Evolutionary conservation across 257 asterid species (phyloP), one percentile per base, ranked within the genome.

Genomic region (Solanum etuberosum): DNA sequence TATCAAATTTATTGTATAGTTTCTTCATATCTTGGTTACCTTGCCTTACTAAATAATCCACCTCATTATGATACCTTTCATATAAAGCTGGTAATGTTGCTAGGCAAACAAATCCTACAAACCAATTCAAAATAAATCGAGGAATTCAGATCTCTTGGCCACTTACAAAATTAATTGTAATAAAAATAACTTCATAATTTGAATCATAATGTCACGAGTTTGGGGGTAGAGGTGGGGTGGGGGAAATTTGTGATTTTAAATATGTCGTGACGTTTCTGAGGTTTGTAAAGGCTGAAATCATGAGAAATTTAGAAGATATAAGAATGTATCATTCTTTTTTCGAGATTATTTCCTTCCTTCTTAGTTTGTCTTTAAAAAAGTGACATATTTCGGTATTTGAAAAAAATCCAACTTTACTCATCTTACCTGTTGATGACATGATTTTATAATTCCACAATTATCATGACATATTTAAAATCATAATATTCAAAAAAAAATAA

Each of bases 11-110:
- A 73, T 42, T 90, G 89, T 91, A 95, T 80, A 94, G 68, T 90
- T 88, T 94, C 94, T 92, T 93, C 89, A 92, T 86, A 59, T 97
- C 96, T 83, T 89, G 73, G 82, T 89, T 91, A 51, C 98, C 97
- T 46, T 88, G 91, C 16, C 88, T 89, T 83, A 94, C 94, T 63
- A 95, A 88, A 86, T 93, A 89, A 91, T 97, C 98, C 86, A 97
- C 96, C 89, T 95, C 98, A 32, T 85, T 18, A 54, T 93, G 92
- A 72, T 94, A 93, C 87, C 93, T 88, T 48, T 95, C 98, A 78
- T 94, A 97, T 7, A 95, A 81, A 9, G 95, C 94, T 35, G 98
- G 99, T n/a, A 97, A 31, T 1, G 91, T 93, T 90, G 91, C 91
- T 89, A 93, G 5, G 59, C 90, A 87, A 27, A 97, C 42, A 87